These are phyloP conservation scores for Spirogloea muscicola DNA, from an alignment of 139 green algal genomes.

Conservation along the genomic window DNA sequence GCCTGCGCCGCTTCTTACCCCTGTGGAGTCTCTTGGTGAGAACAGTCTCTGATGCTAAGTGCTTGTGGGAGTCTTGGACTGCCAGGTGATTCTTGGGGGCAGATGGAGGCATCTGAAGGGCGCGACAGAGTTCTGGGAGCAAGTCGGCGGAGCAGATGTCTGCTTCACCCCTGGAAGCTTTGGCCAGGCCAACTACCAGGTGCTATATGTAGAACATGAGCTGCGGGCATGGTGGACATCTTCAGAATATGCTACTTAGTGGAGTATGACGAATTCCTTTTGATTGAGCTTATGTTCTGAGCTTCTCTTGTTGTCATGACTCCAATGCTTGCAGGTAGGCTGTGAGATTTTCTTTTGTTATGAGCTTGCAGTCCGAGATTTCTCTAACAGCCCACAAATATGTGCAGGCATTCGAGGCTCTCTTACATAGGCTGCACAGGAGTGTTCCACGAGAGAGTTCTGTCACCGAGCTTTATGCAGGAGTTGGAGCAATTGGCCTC, in stretches of 20 bases:
- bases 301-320: not conserved
- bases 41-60: not conserved
- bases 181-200: slow-evolving; percentile 64
- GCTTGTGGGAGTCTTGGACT: not conserved
- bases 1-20: not conserved
- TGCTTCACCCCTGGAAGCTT: slow-evolving; percentile 62
- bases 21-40: not conserved
- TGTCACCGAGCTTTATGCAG: slow-evolving; percentile 69
- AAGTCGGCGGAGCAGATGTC: slow-evolving; percentile 58
- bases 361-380: too few species aligned
- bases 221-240: not conserved
- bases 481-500: slow-evolving; percentile 74
- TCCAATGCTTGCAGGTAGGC: not conserved
- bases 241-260: too few species aligned
- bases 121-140: slow-evolving; percentile 50
- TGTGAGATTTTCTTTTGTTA: too few species aligned
- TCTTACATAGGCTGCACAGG: slow-evolving; percentile 47
- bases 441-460: slow-evolving; percentile 41
- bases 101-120: slow-evolving; percentile 42
- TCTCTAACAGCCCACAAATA: not conserved
- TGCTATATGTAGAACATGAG: not conserved
- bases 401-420: slow-evolving; percentile 53
- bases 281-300: not conserved
- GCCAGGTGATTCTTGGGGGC: slow-evolving; percentile 39
- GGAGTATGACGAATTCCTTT: too few species aligned